Evolutionary conservation across 495 filamentous ascomycete genomes (phyloP), one percentile per base, ranked within the genome.

Genomic region (Choiromyces venosus): DNA sequence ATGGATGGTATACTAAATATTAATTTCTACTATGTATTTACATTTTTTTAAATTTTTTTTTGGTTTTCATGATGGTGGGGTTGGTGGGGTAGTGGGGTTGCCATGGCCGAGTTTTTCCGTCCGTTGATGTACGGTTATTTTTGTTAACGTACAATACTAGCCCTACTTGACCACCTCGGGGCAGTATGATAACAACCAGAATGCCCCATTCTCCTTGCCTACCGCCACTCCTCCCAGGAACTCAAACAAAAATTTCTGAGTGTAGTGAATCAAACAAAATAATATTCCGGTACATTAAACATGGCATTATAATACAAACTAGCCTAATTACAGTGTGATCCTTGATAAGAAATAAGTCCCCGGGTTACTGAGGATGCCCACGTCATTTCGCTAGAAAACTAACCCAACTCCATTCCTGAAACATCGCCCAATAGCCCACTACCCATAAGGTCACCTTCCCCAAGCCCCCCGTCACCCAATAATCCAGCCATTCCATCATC

Each of bases 351-450:
- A 61, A 61, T 33, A 33, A 29, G 52, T 4, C 52, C 10, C 46
- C 2, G 52, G 25, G n/a, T n/a, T n/a, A n/a, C n/a, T n/a, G n/a
- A n/a, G 12, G 2, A 61, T 4, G 25, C 2, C 25, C 25, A 29
- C n/a, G 12, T 29, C 25, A 61, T 61, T 33, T 33, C 8, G n/a
- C 3, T 10, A 8, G 52, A 33, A 61, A 61, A 67, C 37, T 78
- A 78, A 66, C 69, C 71, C 42, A 80, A 77, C n/a, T 79, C 78
- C 70, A 76, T 76, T 37, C 68, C 78, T 2, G 46, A 25, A 18
- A 73, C 78, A 66, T 79, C 78, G 1, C 78, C 78, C 25, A 79
- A 74, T 29, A 78, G 37, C n/a, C 71, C 78, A 8, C 78, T 78
- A 33, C 71, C 71, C 68, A 80, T 76, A 35, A 76, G 67, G 38